These are phyloP conservation scores for Starmerella asiatica DNA, from an alignment of 805 yeast genomes.

Conservation along the genomic window DNA sequence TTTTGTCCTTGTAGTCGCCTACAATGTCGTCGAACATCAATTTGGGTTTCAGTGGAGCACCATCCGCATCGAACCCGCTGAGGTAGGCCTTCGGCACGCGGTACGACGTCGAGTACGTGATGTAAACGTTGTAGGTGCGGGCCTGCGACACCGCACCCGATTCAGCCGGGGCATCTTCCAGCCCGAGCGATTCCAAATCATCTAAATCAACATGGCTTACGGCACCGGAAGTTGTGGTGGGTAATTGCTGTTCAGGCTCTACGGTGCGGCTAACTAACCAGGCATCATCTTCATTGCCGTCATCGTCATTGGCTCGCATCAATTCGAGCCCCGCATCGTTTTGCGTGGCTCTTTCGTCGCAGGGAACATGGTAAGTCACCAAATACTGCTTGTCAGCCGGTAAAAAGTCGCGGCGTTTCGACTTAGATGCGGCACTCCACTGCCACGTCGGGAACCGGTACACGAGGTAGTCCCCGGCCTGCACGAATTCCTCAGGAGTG, in stretches of 20 bases:
- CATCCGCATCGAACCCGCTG: constrained; percentile 72
- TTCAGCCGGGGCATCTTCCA: constrained; percentile 26
- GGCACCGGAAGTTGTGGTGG: constrained; percentile 13
- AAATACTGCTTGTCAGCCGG: constrained; percentile 80
- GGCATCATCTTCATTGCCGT: constrained; percentile 34
- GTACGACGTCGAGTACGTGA: constrained; percentile 86
- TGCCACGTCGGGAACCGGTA: constrained; percentile 94
- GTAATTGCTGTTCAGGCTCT: background rate
- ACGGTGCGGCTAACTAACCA: constrained; percentile 18
- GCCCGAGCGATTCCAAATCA: constrained; percentile 25
- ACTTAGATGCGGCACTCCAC: constrained; percentile 48
- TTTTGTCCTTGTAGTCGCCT: constrained; percentile 82
- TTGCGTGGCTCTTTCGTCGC: constrained; percentile 49
- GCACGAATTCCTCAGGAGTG: constrained; percentile 88
- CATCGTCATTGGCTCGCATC: constrained; percentile 23
- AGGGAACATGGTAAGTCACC: constrained; percentile 82
- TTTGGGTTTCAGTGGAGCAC: constrained; percentile 71
- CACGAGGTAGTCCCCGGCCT: constrained; percentile 85
- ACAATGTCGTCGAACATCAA: constrained; percentile 93
- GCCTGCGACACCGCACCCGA: constrained; percentile 3
- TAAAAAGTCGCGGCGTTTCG: constrained; percentile 49
- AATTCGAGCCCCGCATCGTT: constrained; percentile 1
- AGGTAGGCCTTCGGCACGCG: constrained; percentile 90
- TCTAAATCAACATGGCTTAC: constrained; percentile 19
- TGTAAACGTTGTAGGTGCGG: constrained; percentile 67